Evolutionary conservation across 83 land plant species (phyloP), one percentile per base, ranked within the genome.

Genomic region (Larix sibirica): DNA sequence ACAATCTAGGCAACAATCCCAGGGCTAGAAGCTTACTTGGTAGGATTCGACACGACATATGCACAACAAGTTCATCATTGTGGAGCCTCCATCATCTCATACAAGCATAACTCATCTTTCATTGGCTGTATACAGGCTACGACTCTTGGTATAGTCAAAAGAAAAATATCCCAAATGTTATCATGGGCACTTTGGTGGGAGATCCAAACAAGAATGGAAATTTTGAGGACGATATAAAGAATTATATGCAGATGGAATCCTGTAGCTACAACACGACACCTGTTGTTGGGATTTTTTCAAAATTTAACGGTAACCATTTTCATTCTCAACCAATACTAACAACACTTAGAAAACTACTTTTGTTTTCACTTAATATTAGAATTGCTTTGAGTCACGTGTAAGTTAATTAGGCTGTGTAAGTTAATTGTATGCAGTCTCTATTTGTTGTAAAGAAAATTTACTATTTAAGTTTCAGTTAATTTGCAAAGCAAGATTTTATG

Each of bases 1-100:
- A 95, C 89, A 94, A 94, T 68, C 75, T 95, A 86, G 98, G 98
- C 1, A 59, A 84, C 33, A 95, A 95, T 82, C 92, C 93, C n/a
- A 85, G 88, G 88, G 87, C 84, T 40, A 89, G 82, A 44, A 95
- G 98, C 83, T 28, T 95, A 95, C 90, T 81, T 95, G 84, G 93
- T 95, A 26, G 98, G 96, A 7, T 92, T 71, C 63, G 93, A 96
- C 1, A 28, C 77, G 2, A 86, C 83, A 1, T 95, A 85, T 83
- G 96, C 98, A 20, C 80, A 79, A 21, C 85, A 83, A 31, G 95
- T 95, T 81, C 98, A 95, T 83, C 98, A 95, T 69, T 80, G 98
- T 77, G 96, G 94, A 17, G 91, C 96, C 2, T 95, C 98, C 54
- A 90, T 92, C 12, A 93, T 85, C 1, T 87, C 97, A 1, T 85